Percentiles rank a stretch among this genome's conserved stretches.
Conservation (phyloP, 257 asterid genomes). For the Przewalskia tangutica region DNA sequence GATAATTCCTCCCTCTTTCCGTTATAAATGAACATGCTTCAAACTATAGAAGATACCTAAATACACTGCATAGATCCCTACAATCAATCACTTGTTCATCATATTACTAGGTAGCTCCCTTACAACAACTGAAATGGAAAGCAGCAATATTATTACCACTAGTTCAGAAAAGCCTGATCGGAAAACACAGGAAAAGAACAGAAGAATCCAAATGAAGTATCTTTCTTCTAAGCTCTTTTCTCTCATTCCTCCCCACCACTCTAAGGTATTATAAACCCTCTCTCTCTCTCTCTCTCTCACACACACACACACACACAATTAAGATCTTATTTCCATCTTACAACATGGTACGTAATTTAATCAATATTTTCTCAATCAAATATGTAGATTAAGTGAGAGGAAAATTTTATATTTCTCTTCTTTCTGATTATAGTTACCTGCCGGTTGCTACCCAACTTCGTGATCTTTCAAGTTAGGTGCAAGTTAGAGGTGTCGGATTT, state of each 20-base stretch:
- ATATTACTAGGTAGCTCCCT: too few species aligned
- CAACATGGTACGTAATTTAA: neutral
- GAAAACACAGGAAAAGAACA: conserved; percentile 15
- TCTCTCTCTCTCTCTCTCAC: neutral
- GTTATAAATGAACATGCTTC: too few species aligned
- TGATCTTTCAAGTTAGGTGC: too few species aligned
- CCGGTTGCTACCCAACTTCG: too few species aligned
- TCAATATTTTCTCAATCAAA: neutral
- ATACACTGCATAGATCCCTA: neutral
- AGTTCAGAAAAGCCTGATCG: conserved; percentile 6
- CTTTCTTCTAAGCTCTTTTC: conserved; percentile 12
- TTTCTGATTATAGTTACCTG: neutral
- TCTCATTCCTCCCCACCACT: conserved; percentile 18
- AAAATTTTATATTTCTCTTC: neutral
- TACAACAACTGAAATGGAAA: neutral
- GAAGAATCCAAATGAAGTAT: conserved; percentile 19
- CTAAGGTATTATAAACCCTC: conserved; percentile 9
- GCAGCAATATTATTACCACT: neutral
- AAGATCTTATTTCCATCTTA: neutral
- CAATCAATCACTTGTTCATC: neutral
- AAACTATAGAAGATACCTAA: neutral
- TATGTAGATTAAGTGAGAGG: neutral
- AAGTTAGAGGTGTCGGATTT: too few species aligned
- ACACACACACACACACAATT: too few species aligned
- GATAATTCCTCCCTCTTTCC: neutral